Evolutionary conservation across 2,329 filamentous ascomycete genomes (phyloP), one percentile per base, ranked within the genome.

Genomic region (Talaromyces sp.): DNA sequence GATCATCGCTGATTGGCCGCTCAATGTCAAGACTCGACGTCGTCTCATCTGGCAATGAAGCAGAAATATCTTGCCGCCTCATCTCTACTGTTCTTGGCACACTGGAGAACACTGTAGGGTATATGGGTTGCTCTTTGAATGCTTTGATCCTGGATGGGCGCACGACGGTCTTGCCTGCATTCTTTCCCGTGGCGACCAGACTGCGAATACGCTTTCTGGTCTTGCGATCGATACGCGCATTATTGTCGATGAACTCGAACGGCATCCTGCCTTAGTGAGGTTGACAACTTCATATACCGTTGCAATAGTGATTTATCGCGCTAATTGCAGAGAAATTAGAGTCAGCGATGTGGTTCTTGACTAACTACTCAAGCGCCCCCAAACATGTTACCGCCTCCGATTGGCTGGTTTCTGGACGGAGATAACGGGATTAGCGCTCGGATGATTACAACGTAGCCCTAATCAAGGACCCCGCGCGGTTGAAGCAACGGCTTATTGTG

Each of bases 241-340:
- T 67, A 31, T 67, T 65, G 13, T 66, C 60, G 11, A 67, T 67
- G 13, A 67, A 67, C 52, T 67, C 62, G 24, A 62, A 67, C 31
- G 58, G 43, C 65, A 67, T 67, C 3, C 5, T 56, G 19, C 14
- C 16, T 9, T 9, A 16, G 24, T n/a, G 31, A 14, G 10, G 2
- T 10, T 14, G 31, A 13, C 1, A 19, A 1, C 27, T 33, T 16
- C 31, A 19, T 35, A 5, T 10, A 54, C 16, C 16, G 27, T 22
- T 13, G 27, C n/a, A 39, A 24, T 1, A 22, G 22, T 11, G 11
- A 9, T 56, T 22, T n/a, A 56, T 14, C 6, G 33, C 52, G n/a
- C 13, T 9, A 6, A 8, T 33, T 19, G 19, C 14, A 37, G 6
- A 22, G 27, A 10, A 22, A 5, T 13, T n/a, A n/a, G 27, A 37